Evolutionary conservation across 352 stramenopile species (phyloP), one percentile per base, ranked within the genome.

Genomic region (Bremia lactucae): DNA sequence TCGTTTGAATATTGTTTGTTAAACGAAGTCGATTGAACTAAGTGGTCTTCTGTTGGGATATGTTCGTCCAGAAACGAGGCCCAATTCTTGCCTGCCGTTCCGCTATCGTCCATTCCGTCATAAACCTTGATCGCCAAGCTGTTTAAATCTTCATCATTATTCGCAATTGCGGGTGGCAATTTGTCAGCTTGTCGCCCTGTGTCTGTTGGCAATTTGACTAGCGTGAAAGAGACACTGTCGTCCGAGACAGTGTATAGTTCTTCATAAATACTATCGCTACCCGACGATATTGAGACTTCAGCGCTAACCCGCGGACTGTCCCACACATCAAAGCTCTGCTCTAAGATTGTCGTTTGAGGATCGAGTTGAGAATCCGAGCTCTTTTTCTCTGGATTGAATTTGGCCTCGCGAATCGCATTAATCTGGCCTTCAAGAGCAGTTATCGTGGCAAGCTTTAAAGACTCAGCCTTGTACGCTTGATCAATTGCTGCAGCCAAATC

Each of bases 381-480:
- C 3, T 62, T 50, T 14, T 36, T 54, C 13, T 26, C 43, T 3
- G 7, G 4, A 21, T 31, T 38, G 11, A 13, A 20, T 10, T 46
- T 25, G 18, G n/a, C 8, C 9, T 55, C 42, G 20, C 49, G 50
- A 14, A 76, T 58, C 6, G 58, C 51, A 23, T 74, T 72, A 22
- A 84, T 64, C 36, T 84, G 80, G 4, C 52, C 52, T 42, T 84
- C 65, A 31, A 88, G 70, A 11, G 75, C 75, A 2, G 50, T 43
- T 42, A 85, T 72, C 1, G 77, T 86, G 2, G 63, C 61, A 37
- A 59, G 52, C 38, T 72, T 70, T 1, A 87, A 47, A 19, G 62
- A 75, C 29, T 87, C 70, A 3, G 79, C 77, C 33, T 86, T 86
- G 33, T 83, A 83, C 8, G 79, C 79, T 49, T 87, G 74, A 10